Conservation (phyloP, 2,329 filamentous ascomycete species). For the Nemania bipapillata region DNA sequence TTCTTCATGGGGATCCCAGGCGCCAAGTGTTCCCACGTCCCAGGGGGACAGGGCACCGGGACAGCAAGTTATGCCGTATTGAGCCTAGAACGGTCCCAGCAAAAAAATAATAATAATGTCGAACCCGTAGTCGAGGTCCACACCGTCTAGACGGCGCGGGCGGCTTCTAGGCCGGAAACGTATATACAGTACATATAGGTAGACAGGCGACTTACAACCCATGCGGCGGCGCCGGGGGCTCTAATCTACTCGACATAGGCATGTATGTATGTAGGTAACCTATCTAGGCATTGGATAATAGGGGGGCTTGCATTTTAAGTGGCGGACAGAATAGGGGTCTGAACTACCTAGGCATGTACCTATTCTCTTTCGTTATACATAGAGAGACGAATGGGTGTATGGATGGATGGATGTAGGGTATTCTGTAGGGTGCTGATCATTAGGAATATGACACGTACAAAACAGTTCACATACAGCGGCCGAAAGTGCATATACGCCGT, state of each 20-base stretch:
- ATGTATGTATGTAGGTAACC: not conserved
- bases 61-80: constrained; percentile 8
- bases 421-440: not conserved
- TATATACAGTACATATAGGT: no score
- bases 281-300: not conserved
- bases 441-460: not conserved
- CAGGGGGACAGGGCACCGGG: constrained; percentile 8
- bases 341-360: not conserved
- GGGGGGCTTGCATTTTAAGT: constrained; percentile 6
- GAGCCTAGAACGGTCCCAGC: constrained; percentile 18
- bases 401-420: no score
- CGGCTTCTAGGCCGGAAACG: constrained; percentile 16
- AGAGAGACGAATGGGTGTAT: no score
- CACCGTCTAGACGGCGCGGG: constrained; percentile 13
- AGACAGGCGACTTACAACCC: not conserved
- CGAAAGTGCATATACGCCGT: not conserved
- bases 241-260: constrained; percentile 9
- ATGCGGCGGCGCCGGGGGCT: not conserved
- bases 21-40: constrained; percentile 16
- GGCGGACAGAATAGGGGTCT: not conserved
- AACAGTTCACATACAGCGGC: no score
- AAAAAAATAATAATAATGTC: no score
- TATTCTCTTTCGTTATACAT: not conserved
- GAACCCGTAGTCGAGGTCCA: not conserved
- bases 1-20: not conserved